Percentiles rank a stretch among this genome's conserved stretches.
Evolutionary conservation across 768 basidiomycete species (phyloP).

Genomic region (Pleurotus platypus): DNA sequence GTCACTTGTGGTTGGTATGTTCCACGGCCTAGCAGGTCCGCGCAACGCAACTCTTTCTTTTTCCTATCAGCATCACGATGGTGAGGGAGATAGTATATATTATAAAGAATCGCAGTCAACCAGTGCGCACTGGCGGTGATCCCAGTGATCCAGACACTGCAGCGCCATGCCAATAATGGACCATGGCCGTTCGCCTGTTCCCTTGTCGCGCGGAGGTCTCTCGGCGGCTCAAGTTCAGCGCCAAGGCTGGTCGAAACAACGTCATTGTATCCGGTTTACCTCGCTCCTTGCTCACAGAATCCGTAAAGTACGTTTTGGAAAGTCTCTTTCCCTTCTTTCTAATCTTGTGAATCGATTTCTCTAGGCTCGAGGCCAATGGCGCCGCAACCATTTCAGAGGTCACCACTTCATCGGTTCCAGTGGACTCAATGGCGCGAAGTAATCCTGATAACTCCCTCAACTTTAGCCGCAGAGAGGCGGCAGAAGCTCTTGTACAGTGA

Average conservation of each 20-base stretch:
- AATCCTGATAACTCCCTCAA: background rate
- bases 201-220: conserved; percentile 31
- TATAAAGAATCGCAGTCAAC: too few species aligned
- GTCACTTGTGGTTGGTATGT: too few species aligned
- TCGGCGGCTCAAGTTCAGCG: conserved; percentile 24
- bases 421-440: background rate
- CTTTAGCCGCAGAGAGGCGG: background rate
- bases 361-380: too few species aligned
- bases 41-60: too few species aligned
- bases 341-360: too few species aligned
- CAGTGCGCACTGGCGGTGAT: too few species aligned
- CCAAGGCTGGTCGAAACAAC: conserved; percentile 28
- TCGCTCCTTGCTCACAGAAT: conserved; percentile 17
- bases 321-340: background rate
- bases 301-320: background rate
- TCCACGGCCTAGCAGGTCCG: too few species aligned
- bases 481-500: too few species aligned
- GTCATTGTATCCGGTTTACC: conserved; percentile 28
- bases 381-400: background rate
- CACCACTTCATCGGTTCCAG: background rate
- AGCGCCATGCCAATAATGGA: too few species aligned
- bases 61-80: too few species aligned
- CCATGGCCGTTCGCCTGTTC: conserved; percentile 25
- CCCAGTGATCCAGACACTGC: too few species aligned
- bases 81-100: too few species aligned